These are phyloP conservation scores for Aspergillus coremiiformis DNA, from an alignment of 495 filamentous ascomycete genomes.

Conservation along the genomic window DNA sequence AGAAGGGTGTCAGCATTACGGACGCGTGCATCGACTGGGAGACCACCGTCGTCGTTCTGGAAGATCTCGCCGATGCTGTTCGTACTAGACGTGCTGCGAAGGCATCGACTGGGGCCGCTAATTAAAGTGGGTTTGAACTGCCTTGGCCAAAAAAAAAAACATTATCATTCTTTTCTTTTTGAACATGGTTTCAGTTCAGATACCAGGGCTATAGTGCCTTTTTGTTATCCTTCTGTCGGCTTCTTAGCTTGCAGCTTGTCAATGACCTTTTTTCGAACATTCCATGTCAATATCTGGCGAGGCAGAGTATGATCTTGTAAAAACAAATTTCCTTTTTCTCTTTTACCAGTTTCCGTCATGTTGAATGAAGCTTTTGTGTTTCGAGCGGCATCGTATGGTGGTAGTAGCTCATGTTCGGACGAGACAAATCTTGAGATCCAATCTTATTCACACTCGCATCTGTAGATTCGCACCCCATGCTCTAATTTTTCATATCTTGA, in stretches of 20 bases:
- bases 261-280: not conserved
- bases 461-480: not conserved
- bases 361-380: not conserved
- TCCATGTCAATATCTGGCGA: too few relatives aligned
- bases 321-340: too few relatives aligned
- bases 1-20: constrained; percentile 93
- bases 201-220: constrained; percentile 19
- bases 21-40: constrained; percentile 98
- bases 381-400: not conserved
- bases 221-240: constrained; percentile 5
- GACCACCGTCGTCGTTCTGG: constrained; percentile 73
- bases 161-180: constrained; percentile 7
- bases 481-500: not conserved
- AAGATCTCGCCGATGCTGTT: constrained; percentile 80
- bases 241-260: constrained; percentile 1
- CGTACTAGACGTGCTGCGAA: constrained; percentile 54
- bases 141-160: not conserved
- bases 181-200: constrained; percentile 14
- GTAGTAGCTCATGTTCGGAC: not conserved
- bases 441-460: not conserved
- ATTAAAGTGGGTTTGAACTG: not conserved
- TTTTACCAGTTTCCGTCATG: too few relatives aligned
- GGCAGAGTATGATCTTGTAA: too few relatives aligned
- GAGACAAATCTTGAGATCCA: not conserved
- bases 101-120: constrained; percentile 11